These are phyloP conservation scores for Corylus americana DNA, from an alignment of 306 rosid species.

Conservation along the genomic window DNA sequence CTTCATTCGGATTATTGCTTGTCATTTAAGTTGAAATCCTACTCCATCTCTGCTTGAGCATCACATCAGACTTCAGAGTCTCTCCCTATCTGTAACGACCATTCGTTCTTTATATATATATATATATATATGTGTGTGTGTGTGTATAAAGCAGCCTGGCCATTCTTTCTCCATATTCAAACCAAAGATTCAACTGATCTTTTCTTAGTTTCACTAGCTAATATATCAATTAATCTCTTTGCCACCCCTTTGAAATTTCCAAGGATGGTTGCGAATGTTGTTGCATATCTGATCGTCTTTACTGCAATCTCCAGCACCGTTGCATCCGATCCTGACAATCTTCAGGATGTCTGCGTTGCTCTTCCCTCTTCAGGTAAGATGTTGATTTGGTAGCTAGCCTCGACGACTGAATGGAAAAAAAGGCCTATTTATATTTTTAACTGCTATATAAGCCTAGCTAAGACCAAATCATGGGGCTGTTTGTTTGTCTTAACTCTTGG, in stretches of 20 bases:
- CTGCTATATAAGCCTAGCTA: too few relatives aligned
- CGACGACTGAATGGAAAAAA: background rate
- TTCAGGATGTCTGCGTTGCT: conserved; percentile 62
- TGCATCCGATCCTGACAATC: conserved; percentile 52
- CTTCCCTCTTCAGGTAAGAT: conserved; percentile 47
- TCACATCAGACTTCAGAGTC: conserved; percentile 28
- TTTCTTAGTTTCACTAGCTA: background rate
- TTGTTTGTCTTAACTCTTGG: background rate
- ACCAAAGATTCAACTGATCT: conserved; percentile 7
- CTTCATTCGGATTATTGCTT: conserved; percentile 39
- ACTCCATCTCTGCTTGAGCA: conserved; percentile 8
- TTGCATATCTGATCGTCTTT: conserved; percentile 28
- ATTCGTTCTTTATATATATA: too few relatives aligned
- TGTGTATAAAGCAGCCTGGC: conserved; percentile 29
- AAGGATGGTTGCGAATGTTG: conserved; percentile 34
- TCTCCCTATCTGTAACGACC: too few relatives aligned
- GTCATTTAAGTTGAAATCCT: conserved; percentile 40
- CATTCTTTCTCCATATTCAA: conserved; percentile 21
- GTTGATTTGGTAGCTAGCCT: background rate
- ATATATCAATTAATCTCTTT: background rate
- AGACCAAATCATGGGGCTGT: background rate
- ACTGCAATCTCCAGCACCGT: conserved; percentile 26
- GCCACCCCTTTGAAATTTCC: conserved; percentile 6
- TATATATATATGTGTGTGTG: background rate
- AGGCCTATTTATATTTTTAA: background rate